Evolutionary conservation across 2,329 filamentous ascomycete species (phyloP).

Genomic region (Lachnum nothofagi): DNA sequence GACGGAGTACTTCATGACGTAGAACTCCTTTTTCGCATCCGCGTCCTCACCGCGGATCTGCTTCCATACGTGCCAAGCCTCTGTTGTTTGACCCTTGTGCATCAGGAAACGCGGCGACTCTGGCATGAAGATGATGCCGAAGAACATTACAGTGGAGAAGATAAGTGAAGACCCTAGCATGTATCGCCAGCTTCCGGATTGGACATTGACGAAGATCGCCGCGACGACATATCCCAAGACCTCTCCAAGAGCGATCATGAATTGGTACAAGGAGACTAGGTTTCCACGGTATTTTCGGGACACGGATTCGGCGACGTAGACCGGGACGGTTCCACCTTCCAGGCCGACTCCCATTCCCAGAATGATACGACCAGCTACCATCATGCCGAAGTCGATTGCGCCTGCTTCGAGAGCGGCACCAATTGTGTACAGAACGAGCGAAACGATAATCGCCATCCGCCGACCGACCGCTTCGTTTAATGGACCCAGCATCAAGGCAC

Average conservation of each 20-base stretch:
- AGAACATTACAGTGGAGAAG: constrained; percentile 59
- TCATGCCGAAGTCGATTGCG: constrained; percentile 65
- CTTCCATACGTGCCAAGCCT: constrained; percentile 66
- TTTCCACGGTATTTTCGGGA: constrained; percentile 64
- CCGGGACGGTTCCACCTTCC: constrained; percentile 68
- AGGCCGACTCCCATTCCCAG: constrained; percentile 67
- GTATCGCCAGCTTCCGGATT: constrained; percentile 63
- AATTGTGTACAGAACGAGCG: constrained; percentile 64
- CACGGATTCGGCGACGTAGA: constrained; percentile 70
- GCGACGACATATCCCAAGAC: constrained; percentile 69
- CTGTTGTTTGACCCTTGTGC: constrained; percentile 57
- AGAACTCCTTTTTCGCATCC: constrained; percentile 64
- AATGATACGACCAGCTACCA: constrained; percentile 62
- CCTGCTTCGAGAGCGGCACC: constrained; percentile 65
- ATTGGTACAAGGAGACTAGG: constrained; percentile 68
- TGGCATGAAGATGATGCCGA: constrained; percentile 67
- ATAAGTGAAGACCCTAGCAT: constrained; percentile 68
- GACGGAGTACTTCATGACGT: constrained; percentile 63
- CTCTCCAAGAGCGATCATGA: constrained; percentile 71
- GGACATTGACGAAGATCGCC: constrained; percentile 65
- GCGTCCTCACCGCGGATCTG: constrained; percentile 58
- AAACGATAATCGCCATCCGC: constrained; percentile 64
- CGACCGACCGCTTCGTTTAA: constrained; percentile 64
- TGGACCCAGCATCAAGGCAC: constrained; percentile 62
- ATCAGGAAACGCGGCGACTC: constrained; percentile 65